Base-by-base conservation (phyloP, 1,284 basidiomycete species). In the Pseudozyma thailandica region DNA sequence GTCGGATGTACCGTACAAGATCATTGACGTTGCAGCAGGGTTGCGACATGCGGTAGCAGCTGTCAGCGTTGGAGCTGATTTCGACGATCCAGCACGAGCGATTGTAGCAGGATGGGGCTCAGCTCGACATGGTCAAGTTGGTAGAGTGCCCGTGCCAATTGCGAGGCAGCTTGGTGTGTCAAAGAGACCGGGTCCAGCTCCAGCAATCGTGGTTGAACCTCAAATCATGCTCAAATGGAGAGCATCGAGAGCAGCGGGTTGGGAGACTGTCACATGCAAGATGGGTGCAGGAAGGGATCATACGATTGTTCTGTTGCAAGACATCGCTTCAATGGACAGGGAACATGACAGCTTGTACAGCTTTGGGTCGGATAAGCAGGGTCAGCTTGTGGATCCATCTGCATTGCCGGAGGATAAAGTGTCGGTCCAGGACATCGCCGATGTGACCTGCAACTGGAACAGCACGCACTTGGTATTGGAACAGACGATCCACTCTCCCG, bases 361-460 rank as follows among this genome's bases (percentile, higher is more conserved):
- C 37, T 43, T 59, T 20, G 72, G 72, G 18, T 72, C 59, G 13
- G 50, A 64, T 45, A 45, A 43, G 31, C 59, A 60, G 18, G 55
- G 56, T 1, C 68, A 74, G 20, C 15, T 47, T 21, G 30, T 50
- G 16, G 30, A 52, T 18, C 16, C 33, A 13, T 41, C 50, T 13
- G 30, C 20, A 10, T 23, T 62, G 37, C 27, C 27, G 10, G 7
- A 27, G 10, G n/a, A 33, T 21, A 44, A 16, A 26, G 20, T 26
- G 9, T 15, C 25, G 1, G 25, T 25, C 16, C 38, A 57, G 6
- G 47, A 55, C 0, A 50, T 70, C 21, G 45, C 7, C n/a, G 37
- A 46, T 9, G 16, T 74, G 25, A 35, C 50, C 16, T 66, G 72
- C 69, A 68, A 69, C 42, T 74, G 69, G 69, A 72, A 58, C 35